Percentiles rank a stretch among this genome's conserved stretches.
phyloP scores from a whole-genome alignment of 2,329 filamentous ascomycete species.

The Sarocladiaceae sp. region DNA sequence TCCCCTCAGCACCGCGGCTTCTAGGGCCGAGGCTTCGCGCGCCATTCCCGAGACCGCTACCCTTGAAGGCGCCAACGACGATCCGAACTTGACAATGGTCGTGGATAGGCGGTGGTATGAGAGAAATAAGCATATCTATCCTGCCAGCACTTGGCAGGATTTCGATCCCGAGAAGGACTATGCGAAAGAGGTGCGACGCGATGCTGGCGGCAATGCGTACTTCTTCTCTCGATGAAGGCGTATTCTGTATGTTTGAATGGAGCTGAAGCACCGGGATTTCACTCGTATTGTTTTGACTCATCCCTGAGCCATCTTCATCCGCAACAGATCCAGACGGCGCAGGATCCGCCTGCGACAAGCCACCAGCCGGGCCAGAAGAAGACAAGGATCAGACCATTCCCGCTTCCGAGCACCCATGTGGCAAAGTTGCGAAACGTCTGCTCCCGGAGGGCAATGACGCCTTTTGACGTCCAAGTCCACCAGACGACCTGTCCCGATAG shows the following conservation, averaged over 20 bases:
- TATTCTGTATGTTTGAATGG: neutral
- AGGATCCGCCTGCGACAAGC: constrained; percentile 32
- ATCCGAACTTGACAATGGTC: constrained; percentile 81
- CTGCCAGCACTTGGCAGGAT: constrained; percentile 90
- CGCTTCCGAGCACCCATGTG: constrained; percentile 42
- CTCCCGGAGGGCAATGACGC: constrained; percentile 31
- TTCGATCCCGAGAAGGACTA: constrained; percentile 91
- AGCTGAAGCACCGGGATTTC: too few species aligned
- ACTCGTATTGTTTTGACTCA: constrained; percentile 7
- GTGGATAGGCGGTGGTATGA: constrained; percentile 97
- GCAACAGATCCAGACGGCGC: constrained; percentile 27
- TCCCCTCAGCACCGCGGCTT: constrained; percentile 23
- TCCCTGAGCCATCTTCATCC: constrained; percentile 21
- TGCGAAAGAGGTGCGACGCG: constrained; percentile 67
- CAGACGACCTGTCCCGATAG: constrained; percentile 22
- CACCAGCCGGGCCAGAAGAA: constrained; percentile 55
- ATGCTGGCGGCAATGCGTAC: constrained; percentile 85
- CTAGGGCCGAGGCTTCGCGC: constrained; percentile 31
- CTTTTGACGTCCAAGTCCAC: constrained; percentile 32
- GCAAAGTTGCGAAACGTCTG: constrained; percentile 47
- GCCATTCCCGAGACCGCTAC: constrained; percentile 41
- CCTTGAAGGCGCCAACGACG: constrained; percentile 70
- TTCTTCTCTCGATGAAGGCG: constrained; percentile 58
- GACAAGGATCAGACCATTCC: constrained; percentile 41
- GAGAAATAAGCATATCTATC: constrained; percentile 96